These are phyloP conservation scores for Zelopaecilomyces penicillatus DNA, from an alignment of 2,329 filamentous ascomycete species.

Conservation along the genomic window DNA sequence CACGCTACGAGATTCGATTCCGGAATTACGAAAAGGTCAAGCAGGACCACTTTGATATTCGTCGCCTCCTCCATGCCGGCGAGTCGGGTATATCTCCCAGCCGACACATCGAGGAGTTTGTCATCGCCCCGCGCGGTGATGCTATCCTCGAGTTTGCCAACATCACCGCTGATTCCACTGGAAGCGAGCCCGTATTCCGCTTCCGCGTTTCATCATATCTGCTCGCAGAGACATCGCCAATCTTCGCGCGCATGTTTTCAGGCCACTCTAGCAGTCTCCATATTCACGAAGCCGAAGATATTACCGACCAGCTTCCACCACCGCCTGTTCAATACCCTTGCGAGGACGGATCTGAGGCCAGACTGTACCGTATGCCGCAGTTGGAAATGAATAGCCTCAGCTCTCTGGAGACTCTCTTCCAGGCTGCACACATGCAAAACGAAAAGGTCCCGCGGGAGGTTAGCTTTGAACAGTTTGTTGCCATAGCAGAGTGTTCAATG, in stretches of 20 bases:
- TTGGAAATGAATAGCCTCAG: slow-evolving; percentile 33
- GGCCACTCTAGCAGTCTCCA: slow-evolving; percentile 21
- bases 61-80: slow-evolving; percentile 30
- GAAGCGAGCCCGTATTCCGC: slow-evolving; percentile 31
- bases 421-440: slow-evolving; percentile 44
- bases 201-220: slow-evolving; percentile 45
- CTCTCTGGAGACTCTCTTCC: slow-evolving; percentile 37
- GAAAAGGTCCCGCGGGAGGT: slow-evolving; percentile 37
- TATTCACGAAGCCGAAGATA: slow-evolving; percentile 29
- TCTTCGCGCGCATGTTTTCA: slow-evolving; percentile 42
- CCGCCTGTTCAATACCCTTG: slow-evolving; percentile 28
- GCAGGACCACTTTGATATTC: slow-evolving; percentile 31
- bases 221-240: slow-evolving; percentile 41
- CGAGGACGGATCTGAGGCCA: slow-evolving; percentile 35
- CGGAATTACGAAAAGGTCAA: slow-evolving; percentile 38
- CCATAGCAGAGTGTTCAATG: slow-evolving; percentile 42
- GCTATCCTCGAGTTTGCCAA: slow-evolving; percentile 45
- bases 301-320: slow-evolving; percentile 26
- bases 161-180: slow-evolving; percentile 20
- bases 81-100: slow-evolving; percentile 33
- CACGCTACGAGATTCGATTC: slow-evolving; percentile 39
- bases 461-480: slow-evolving; percentile 40
- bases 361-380: slow-evolving; percentile 46
- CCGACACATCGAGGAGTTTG: slow-evolving; percentile 31
- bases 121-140: slow-evolving; percentile 38